Conservation (phyloP, 176 grass and related monocot genomes). For the Avena atlantica region DNA sequence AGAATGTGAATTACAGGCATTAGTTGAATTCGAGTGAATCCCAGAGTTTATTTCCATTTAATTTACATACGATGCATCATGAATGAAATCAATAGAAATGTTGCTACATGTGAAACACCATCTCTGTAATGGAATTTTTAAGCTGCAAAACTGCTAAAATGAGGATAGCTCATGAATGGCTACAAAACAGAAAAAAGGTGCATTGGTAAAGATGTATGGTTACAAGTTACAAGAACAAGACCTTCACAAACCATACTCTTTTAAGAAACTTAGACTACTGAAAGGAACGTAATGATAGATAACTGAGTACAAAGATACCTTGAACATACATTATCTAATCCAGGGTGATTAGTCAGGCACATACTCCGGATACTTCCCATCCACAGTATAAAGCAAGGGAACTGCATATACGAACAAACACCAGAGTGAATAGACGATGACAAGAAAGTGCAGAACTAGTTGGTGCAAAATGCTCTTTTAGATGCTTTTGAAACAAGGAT, state of each 20-base stretch:
- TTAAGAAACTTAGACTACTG: slow-evolving; percentile 28
- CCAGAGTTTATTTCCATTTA: slow-evolving; percentile 13
- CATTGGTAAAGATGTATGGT: slow-evolving; percentile 7
- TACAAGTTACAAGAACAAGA: slow-evolving; percentile 16
- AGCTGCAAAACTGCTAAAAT: slow-evolving; percentile 4
- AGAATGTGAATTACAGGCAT: slow-evolving; percentile 24
- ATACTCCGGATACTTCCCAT: slow-evolving; percentile 81
- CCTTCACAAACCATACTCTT: slow-evolving; percentile 27
- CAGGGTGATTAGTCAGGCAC: slow-evolving; percentile 82
- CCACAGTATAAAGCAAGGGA: slow-evolving; percentile 86
- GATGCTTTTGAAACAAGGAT: background rate
- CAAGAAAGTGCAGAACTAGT: slow-evolving; percentile 4
- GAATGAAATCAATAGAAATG: slow-evolving; percentile 21
- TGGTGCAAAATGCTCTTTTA: slow-evolving; percentile 6
- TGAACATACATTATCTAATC: slow-evolving; percentile 78
- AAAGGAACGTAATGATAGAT: slow-evolving; percentile 12
- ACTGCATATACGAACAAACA: slow-evolving; percentile 53
- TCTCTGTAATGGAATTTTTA: slow-evolving; percentile 22
- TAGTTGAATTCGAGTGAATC: background rate
- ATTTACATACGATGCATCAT: background rate
- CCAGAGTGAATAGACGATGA: background rate
- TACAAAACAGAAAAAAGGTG: slow-evolving; percentile 19
- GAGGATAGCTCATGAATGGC: background rate
- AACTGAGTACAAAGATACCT: slow-evolving; percentile 42
- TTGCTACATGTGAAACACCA: background rate